These are phyloP conservation scores for Leccinum griseonigrum DNA, from an alignment of 1,284 basidiomycete species.

Conservation along the genomic window DNA sequence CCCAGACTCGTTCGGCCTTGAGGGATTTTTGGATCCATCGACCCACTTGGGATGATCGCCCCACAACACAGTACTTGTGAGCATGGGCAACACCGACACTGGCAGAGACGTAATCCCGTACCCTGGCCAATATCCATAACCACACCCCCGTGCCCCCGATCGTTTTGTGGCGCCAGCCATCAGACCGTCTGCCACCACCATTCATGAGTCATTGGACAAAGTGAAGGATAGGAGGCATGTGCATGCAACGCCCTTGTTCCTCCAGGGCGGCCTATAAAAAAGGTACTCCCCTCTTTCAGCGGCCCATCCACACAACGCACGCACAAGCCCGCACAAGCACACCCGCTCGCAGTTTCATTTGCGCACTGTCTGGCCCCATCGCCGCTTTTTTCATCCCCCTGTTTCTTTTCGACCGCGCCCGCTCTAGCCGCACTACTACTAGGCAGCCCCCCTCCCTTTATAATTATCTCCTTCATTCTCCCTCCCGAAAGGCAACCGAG, in stretches of 20 bases:
- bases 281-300: neutral
- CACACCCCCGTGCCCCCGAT: slow-evolving; percentile 19
- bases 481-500: neutral
- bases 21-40: neutral
- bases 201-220: slow-evolving; percentile 6
- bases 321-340: neutral
- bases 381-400: neutral
- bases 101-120: slow-evolving; percentile 22
- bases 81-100: slow-evolving; percentile 1
- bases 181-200: slow-evolving; percentile 1
- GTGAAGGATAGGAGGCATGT: neutral
- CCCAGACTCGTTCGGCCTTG: neutral
- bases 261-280: slow-evolving; percentile 17
- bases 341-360: slow-evolving; percentile 2
- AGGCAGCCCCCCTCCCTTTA: neutral
- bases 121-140: neutral
- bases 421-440: neutral
- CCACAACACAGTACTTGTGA: neutral
- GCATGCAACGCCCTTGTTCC: slow-evolving; percentile 12
- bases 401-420: neutral
- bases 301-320: neutral
- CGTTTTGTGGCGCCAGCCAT: slow-evolving; percentile 11
- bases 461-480: neutral
- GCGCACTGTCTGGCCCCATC: neutral
- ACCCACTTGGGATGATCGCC: slow-evolving; percentile 6